Percentiles rank a stretch among this genome's conserved stretches.
phyloP scores from a whole-genome alignment of 2,329 filamentous ascomycete genomes.

The Ceratocystis harringtonii region DNA sequence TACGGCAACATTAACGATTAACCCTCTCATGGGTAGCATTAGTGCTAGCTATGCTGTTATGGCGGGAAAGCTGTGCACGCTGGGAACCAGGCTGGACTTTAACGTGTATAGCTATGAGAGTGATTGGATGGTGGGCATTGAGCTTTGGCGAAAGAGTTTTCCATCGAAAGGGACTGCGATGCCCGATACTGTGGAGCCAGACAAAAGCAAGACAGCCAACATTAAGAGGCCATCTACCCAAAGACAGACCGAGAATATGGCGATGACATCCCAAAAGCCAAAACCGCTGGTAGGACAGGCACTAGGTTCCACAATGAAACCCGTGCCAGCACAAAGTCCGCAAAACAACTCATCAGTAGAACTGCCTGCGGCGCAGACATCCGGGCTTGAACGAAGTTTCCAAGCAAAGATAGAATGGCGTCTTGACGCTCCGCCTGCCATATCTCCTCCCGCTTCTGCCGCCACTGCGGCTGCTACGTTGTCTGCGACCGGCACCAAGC shows the following conservation, averaged over 20 bases:
- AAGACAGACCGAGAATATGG: not conserved
- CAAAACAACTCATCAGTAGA: not conserved
- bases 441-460: not conserved
- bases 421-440: slow-evolving; percentile 24
- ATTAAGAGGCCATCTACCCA: not conserved
- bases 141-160: slow-evolving; percentile 64
- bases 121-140: slow-evolving; percentile 78
- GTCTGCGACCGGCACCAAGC: not conserved
- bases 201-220: not conserved
- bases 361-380: not conserved
- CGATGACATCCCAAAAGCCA: not conserved
- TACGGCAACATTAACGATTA: slow-evolving; percentile 83
- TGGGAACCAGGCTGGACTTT: slow-evolving; percentile 88
- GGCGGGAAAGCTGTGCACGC: slow-evolving; percentile 64
- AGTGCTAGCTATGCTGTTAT: slow-evolving; percentile 84
- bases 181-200: slow-evolving; percentile 17
- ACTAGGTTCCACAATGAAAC: not conserved
- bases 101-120: slow-evolving; percentile 98
- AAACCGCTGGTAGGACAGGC: not conserved
- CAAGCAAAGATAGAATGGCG: slow-evolving; percentile 39
- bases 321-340: not conserved
- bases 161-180: slow-evolving; percentile 27
- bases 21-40: slow-evolving; percentile 86
- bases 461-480: not conserved
- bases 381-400: slow-evolving; percentile 32